Percentiles rank a stretch among this genome's conserved stretches.
These are phyloP conservation scores for Suhomyces coccinellae DNA, from an alignment of 1,139 yeast genomes.

Conservation along the genomic window DNA sequence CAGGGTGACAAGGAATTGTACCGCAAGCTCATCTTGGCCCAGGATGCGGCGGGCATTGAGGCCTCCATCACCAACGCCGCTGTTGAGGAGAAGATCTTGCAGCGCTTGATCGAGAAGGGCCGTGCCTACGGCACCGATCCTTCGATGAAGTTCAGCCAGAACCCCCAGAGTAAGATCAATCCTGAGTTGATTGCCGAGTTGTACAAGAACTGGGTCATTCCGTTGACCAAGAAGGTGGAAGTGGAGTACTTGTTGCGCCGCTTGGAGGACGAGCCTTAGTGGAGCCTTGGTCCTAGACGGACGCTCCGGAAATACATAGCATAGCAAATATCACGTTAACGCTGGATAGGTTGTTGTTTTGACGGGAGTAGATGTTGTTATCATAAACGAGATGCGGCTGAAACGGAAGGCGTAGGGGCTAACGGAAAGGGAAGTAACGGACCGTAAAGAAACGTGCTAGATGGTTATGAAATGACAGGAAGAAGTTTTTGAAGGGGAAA, in stretches of 20 bases:
- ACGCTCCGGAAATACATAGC: no score
- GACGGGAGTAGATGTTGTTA: no score
- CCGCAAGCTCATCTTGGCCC: slow-evolving; percentile 60
- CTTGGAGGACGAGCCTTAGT: slow-evolving; percentile 56
- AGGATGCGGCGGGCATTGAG: slow-evolving; percentile 73
- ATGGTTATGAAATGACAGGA: no score
- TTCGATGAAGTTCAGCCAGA: slow-evolving; percentile 63
- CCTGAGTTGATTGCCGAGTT: slow-evolving; percentile 80
- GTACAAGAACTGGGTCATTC: slow-evolving; percentile 86
- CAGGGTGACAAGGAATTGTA: slow-evolving; percentile 65
- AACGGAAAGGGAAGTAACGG: no score
- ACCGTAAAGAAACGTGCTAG: no score
- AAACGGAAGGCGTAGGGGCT: no score
- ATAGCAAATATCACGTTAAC: no score
- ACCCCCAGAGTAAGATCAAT: slow-evolving; percentile 72
- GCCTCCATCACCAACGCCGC: slow-evolving; percentile 80
- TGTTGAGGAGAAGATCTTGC: slow-evolving; percentile 82
- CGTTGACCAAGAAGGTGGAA: slow-evolving; percentile 92
- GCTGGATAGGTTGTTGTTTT: no score
- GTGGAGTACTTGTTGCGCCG: slow-evolving; percentile 85
- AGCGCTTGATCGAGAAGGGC: slow-evolving; percentile 76
- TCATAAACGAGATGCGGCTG: no score
- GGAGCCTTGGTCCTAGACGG: background rate
- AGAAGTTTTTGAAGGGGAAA: no score
- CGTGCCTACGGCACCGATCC: slow-evolving; percentile 90